Evolutionary conservation across 2,329 filamentous ascomycete genomes (phyloP).

Genomic region (Fusarium miscanthi): DNA sequence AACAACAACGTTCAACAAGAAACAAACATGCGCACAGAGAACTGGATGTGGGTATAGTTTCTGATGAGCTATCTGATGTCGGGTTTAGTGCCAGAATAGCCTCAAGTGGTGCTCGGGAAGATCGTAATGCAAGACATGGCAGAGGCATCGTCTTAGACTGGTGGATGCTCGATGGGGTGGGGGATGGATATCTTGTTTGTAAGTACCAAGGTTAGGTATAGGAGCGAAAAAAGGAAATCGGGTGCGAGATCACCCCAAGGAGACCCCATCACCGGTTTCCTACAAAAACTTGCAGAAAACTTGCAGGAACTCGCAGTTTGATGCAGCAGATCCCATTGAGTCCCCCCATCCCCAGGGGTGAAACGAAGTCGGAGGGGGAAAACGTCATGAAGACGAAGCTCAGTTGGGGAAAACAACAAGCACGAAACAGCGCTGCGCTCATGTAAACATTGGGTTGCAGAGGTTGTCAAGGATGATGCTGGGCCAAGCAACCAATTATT

Average conservation of each 20-base stretch:
- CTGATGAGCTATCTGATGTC: constrained; percentile 23
- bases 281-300: neutral
- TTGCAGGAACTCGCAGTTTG: neutral
- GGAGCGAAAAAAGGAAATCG: neutral
- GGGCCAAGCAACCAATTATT: constrained; percentile 39
- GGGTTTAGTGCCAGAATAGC: constrained; percentile 43
- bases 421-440: neutral
- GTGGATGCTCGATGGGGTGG: constrained; percentile 30
- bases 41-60: constrained; percentile 21
- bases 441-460: constrained; percentile 38
- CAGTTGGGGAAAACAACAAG: constrained; percentile 38
- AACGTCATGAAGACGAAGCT: constrained; percentile 38
- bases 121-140: constrained; percentile 47
- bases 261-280: neutral
- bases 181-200: constrained; percentile 11
- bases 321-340: neutral
- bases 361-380: constrained; percentile 24
- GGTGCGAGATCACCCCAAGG: constrained; percentile 6
- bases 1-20: constrained; percentile 12
- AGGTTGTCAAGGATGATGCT: constrained; percentile 43
- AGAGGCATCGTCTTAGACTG: constrained; percentile 33
- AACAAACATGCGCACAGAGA: constrained; percentile 25
- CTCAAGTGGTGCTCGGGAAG: constrained; percentile 44
- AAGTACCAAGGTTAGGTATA: neutral
- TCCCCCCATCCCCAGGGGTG: constrained; percentile 34